A percentile compares a stretch with the other conserved stretches of the same genome.
Conservation (phyloP, 2,329 filamentous ascomycete genomes). For the Penicillium sclerotiorum region DNA sequence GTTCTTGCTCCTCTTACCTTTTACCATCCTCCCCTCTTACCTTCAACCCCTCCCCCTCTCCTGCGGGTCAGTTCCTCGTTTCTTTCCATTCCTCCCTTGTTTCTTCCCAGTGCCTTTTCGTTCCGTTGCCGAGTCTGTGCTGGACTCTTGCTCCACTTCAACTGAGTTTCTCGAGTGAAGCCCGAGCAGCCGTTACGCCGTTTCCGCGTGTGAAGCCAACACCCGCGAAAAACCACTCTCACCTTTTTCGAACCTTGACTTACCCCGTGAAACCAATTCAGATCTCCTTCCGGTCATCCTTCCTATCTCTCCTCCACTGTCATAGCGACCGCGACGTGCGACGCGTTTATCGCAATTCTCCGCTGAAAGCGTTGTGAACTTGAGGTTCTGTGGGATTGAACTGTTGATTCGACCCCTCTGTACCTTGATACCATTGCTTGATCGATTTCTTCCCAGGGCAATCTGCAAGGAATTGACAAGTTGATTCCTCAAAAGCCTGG, state of each 20-base stretch:
- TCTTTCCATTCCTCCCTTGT: slow-evolving; percentile 20
- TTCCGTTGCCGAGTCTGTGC: background rate
- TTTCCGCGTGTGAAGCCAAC: background rate
- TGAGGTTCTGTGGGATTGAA: background rate
- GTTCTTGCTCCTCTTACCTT: slow-evolving; percentile 21
- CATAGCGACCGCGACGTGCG: slow-evolving; percentile 21
- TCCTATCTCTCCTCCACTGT: background rate
- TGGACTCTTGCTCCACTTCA: background rate
- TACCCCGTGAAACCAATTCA: slow-evolving; percentile 1
- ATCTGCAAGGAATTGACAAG: background rate
- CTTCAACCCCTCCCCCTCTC: slow-evolving; percentile 23
- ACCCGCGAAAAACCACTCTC: background rate
- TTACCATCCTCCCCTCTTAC: slow-evolving; percentile 26
- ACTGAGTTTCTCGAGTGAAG: background rate
- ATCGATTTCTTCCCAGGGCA: no score
- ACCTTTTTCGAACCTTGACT: slow-evolving; percentile 6
- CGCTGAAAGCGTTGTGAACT: background rate
- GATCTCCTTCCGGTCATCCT: slow-evolving; percentile 5
- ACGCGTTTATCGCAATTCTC: slow-evolving; percentile 25
- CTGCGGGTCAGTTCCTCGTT: slow-evolving; percentile 17
- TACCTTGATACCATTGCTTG: background rate
- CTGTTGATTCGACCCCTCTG: slow-evolving; percentile 5
- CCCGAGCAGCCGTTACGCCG: background rate
- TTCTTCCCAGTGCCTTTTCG: background rate
- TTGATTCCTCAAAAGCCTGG: background rate